Percentiles rank a stretch among this genome's conserved stretches.
Evolutionary conservation across 140 eudicot genomes (phyloP).

Genomic region (Bidens hawaiensis): DNA sequence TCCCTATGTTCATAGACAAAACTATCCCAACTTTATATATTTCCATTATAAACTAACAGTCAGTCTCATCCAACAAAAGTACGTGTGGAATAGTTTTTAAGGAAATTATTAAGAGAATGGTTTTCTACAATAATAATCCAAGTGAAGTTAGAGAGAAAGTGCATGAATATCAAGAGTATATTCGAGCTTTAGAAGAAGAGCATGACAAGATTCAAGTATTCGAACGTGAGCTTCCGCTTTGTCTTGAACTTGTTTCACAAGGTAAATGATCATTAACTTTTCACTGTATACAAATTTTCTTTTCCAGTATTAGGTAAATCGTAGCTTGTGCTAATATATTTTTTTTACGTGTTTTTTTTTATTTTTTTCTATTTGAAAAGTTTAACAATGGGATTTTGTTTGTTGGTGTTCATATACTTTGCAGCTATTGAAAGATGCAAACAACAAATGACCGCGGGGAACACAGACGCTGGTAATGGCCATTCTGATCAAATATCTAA

Average conservation of each 20-base stretch:
- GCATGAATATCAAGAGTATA: conserved; percentile 41
- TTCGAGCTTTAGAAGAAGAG: conserved; percentile 61
- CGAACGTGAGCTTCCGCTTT: conserved; percentile 83
- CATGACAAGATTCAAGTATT: conserved; percentile 65
- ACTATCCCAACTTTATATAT: conserved; percentile 10
- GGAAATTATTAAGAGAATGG: conserved; percentile 14
- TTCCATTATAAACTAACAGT: not conserved
- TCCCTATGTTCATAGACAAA: conserved; percentile 37
- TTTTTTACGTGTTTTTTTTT: no score
- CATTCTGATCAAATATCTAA: conserved; percentile 50
- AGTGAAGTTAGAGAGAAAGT: conserved; percentile 33
- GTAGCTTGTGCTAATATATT: no score
- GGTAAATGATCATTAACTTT: conserved; percentile 29
- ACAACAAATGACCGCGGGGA: conserved; percentile 34
- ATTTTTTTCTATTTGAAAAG: no score
- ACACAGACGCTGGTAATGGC: conserved; percentile 26
- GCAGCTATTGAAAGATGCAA: conserved; percentile 70
- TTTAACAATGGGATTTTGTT: not conserved
- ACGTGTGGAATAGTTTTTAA: conserved; percentile 4
- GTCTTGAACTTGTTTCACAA: conserved; percentile 69
- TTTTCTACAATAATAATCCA: conserved; percentile 19
- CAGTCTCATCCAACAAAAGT: not conserved
- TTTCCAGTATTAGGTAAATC: no score
- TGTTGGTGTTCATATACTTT: not conserved
- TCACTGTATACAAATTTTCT: not conserved